A percentile compares a stretch with the other conserved stretches of the same genome.
These are phyloP conservation scores for Cryptosporidium tyzzeri DNA, from an alignment of 169 alveolate genomes.

Conservation along the genomic window DNA sequence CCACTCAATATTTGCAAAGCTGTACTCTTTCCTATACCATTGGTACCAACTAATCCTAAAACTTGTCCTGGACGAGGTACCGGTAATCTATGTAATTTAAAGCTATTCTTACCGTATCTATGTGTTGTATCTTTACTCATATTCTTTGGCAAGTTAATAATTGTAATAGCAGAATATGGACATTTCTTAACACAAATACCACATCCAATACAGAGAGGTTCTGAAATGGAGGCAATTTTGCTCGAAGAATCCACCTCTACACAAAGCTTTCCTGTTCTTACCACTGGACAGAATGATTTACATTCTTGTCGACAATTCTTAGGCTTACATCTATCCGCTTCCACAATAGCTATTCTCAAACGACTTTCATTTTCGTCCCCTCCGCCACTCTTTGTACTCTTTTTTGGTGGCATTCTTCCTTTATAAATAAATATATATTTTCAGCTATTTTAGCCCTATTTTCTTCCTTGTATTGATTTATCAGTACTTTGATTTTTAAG, in stretches of 20 bases:
- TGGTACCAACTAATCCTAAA: constrained; percentile 90
- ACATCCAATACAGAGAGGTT: constrained; percentile 98
- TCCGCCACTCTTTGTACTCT: constrained; percentile 70
- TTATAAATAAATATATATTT: too few species aligned
- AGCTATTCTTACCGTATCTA: constrained; percentile 98
- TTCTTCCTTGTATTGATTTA: neutral
- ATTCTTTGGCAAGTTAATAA: constrained; percentile 98
- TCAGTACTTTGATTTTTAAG: neutral
- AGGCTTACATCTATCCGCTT: constrained; percentile 98
- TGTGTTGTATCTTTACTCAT: constrained; percentile 93
- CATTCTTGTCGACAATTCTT: constrained; percentile 98
- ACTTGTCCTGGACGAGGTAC: constrained; percentile 98
- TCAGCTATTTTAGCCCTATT: neutral
- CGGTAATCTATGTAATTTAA: constrained; percentile 99
- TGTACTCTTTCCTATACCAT: constrained; percentile 98
- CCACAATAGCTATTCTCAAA: constrained; percentile 97
- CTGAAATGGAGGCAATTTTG: constrained; percentile 95
- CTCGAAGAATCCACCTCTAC: constrained; percentile 95
- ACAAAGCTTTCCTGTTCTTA: constrained; percentile 96
- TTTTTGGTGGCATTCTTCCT: constrained; percentile 74
- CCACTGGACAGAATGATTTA: constrained; percentile 92
- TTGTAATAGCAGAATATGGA: constrained; percentile 98
- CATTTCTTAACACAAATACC: constrained; percentile 99
- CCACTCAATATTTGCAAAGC: constrained; percentile 97
- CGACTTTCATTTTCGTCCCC: constrained; percentile 89